Conservation (phyloP, 768 basidiomycete genomes). For the Termitomyces eurrhizus region DNA sequence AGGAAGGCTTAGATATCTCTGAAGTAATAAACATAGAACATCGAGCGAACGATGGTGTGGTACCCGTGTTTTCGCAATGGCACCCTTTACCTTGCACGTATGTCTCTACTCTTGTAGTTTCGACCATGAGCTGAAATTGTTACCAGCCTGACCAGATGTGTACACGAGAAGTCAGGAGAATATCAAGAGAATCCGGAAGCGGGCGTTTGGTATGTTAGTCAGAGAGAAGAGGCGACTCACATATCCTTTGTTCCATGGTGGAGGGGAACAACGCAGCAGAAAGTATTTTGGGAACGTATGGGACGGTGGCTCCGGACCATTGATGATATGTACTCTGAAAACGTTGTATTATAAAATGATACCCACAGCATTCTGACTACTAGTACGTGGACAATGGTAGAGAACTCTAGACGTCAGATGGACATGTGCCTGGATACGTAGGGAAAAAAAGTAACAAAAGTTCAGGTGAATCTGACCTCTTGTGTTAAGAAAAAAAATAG, state of each 20-base stretch:
- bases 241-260: not conserved
- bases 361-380: not conserved
- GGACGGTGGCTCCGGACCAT: constrained; percentile 1
- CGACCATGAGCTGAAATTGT: not conserved
- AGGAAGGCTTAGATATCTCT: not conserved
- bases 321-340: not conserved
- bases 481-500: not conserved
- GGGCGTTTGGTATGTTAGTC: not conserved
- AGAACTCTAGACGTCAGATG: constrained; percentile 15
- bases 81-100: constrained; percentile 1
- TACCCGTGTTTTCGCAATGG: constrained; percentile 1
- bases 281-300: not conserved
- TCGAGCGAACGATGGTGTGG: not conserved
- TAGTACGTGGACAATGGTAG: not conserved
- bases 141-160: not conserved
- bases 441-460: not conserved
- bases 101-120: not conserved
- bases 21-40: not conserved
- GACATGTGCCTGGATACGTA: constrained; percentile 13
- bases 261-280: not conserved
- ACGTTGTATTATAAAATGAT: not conserved
- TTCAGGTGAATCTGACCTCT: not conserved
- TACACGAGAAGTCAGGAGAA: not conserved
- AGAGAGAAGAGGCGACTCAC: not conserved
- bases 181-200: not conserved